Evolutionary conservation across 352 stramenopile species (phyloP).

Genomic region (Pythium insidiosum): DNA sequence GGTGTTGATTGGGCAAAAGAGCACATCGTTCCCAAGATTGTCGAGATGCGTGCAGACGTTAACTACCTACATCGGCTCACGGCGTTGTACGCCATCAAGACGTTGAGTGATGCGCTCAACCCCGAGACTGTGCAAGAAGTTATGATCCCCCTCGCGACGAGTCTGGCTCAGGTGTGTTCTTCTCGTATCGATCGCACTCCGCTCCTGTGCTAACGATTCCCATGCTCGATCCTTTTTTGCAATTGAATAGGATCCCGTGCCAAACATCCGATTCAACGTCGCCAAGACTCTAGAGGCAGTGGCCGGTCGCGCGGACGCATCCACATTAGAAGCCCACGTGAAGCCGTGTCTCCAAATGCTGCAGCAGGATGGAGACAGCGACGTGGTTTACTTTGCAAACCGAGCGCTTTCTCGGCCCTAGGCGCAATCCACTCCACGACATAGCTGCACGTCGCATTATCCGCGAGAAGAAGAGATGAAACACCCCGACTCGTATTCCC

Average conservation of each 20-base stretch:
- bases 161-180: constrained; percentile 78
- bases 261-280: constrained; percentile 99
- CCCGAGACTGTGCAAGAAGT: constrained; percentile 72
- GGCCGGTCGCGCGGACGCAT: constrained; percentile 53
- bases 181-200: neutral
- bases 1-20: constrained; percentile 93
- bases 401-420: constrained; percentile 63
- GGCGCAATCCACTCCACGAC: constrained; percentile 2
- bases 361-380: constrained; percentile 86
- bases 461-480: no score
- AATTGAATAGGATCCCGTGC: constrained; percentile 79
- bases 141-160: constrained; percentile 89
- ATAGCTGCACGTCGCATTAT: neutral
- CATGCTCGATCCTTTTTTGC: neutral
- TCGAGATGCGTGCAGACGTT: constrained; percentile 89
- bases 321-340: constrained; percentile 63
- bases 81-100: constrained; percentile 84
- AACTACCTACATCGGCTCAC: constrained; percentile 95
- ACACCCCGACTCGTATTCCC: no score
- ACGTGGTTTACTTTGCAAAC: constrained; percentile 93
- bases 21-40: constrained; percentile 92
- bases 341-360: constrained; percentile 81
- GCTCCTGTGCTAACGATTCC: neutral
- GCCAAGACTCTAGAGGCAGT: constrained; percentile 93
- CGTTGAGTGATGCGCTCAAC: constrained; percentile 70